A percentile compares a stretch with the other conserved stretches of the same genome.
phyloP scores from a whole-genome alignment of 139 green algal genomes.

The Micractinium sp. region DNA sequence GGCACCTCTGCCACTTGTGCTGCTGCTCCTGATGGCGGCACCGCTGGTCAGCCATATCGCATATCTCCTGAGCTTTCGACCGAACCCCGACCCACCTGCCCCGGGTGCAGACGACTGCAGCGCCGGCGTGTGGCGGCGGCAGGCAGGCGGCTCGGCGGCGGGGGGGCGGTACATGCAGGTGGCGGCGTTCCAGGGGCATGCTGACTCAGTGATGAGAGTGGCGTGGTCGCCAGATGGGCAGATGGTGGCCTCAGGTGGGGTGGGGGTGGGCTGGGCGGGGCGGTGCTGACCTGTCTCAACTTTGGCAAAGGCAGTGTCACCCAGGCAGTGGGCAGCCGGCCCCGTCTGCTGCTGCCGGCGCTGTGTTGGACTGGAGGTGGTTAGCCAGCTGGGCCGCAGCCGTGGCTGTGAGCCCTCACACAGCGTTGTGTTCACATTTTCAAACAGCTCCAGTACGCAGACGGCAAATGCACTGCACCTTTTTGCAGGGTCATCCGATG shows the following conservation, averaged over 20 bases:
- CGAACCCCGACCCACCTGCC: background rate
- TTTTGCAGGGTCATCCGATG: conserved; percentile 14
- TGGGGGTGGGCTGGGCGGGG: background rate
- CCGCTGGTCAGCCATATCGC: background rate
- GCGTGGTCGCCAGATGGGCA: conserved; percentile 22
- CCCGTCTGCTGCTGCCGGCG: no score
- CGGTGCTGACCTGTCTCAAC: background rate
- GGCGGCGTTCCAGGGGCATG: background rate
- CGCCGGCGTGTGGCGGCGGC: conserved; percentile 15
- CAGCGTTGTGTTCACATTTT: no score
- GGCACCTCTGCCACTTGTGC: background rate
- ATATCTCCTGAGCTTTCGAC: background rate
- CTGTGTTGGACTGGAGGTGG: no score
- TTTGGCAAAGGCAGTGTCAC: background rate
- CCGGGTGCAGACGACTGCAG: conserved; percentile 18
- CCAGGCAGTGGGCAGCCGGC: no score
- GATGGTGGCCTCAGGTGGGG: conserved; percentile 13
- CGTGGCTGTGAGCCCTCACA: no score
- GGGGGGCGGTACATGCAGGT: conserved; percentile 27
- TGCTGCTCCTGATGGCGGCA: background rate
- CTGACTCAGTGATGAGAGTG: conserved; percentile 17
- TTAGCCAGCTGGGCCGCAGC: no score
- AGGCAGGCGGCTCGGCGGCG: background rate
- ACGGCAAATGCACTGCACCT: background rate
- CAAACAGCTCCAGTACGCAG: background rate